phyloP scores from a whole-genome alignment of 2,329 filamentous ascomycete genomes.

The Colletotrichum coccodes region DNA sequence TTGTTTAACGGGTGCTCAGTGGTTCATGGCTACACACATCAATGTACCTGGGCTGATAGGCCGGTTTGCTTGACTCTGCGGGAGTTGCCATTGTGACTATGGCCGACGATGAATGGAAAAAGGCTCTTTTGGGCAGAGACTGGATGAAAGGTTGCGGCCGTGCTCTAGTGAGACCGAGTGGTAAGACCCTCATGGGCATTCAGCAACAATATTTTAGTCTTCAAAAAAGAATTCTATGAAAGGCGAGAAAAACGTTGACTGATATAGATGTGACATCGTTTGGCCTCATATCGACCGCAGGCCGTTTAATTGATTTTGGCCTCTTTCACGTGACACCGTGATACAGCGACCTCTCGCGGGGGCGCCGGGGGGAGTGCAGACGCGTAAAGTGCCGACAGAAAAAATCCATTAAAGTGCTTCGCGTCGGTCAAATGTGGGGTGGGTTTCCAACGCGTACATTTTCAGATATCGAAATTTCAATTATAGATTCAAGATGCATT shows the following conservation, averaged over 20 bases:
- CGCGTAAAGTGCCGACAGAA: slow-evolving; percentile 26
- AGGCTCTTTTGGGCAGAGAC: slow-evolving; percentile 1
- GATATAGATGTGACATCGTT: not conserved
- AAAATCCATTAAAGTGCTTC: slow-evolving; percentile 21
- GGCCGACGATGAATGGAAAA: not conserved
- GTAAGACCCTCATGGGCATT: slow-evolving; percentile 5
- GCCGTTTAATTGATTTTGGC: slow-evolving; percentile 8
- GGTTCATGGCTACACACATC: slow-evolving; percentile 59
- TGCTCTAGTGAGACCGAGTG: not conserved
- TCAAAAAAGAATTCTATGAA: no score
- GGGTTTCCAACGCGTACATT: not conserved
- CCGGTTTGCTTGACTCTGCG: slow-evolving; percentile 24
- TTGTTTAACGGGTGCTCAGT: not conserved
- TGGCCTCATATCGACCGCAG: slow-evolving; percentile 6
- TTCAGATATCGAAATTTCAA: not conserved
- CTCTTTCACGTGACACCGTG: slow-evolving; percentile 30
- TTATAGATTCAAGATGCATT: not conserved
- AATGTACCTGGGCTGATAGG: slow-evolving; percentile 65
- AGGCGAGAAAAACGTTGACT: not conserved
- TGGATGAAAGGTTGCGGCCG: not conserved
- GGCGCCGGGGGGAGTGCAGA: not conserved
- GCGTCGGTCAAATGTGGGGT: not conserved
- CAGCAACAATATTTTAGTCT: not conserved
- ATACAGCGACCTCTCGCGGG: slow-evolving; percentile 5
- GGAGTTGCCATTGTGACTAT: slow-evolving; percentile 20